Evolutionary conservation across 2,329 filamentous ascomycete genomes (phyloP), one percentile per base, ranked within the genome.

Genomic region (Scytalidium sp.): DNA sequence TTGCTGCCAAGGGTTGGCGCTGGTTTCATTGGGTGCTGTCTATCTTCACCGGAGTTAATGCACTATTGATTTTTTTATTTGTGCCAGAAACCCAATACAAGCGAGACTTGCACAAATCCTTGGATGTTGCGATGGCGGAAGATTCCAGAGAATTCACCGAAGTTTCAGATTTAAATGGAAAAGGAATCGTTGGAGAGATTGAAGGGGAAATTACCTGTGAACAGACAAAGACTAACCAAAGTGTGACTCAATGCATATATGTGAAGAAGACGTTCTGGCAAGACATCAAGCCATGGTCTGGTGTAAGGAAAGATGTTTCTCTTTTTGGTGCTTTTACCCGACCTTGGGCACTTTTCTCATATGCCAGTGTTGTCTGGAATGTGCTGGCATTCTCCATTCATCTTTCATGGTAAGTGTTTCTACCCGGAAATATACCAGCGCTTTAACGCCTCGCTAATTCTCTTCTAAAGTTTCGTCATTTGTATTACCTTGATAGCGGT

Each of bases 11-110:
- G 22, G 67, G 67, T 15, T 69, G 67, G 67, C 56, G 67, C 11
- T 70, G 66, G 66, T 67, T 66, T 47, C 69, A 68, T 51, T 66
- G 64, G 23, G 57, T 69, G 19, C 64, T 61, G 41, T 50, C 62
- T 3, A 69, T 69, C 32, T 48, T 69, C 13, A 60, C 53, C 13
- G 62, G 54, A 1, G 52, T 60, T 19, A 67, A 69, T 50, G 46
- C 67, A 3, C 47, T 64, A 22, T 23, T 47, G 7, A 61, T 61
- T 6, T 57, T 69, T n/a, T 60, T 68, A 50, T 51, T 68, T n/a
- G 54, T 67, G 6, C 66, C 66, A 1, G 67, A 70, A 47, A 70
- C 67, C 2, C 59, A 57, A 21, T 69, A 64, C 27, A 29, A 29
- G 25, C 7, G 25, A 29, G 13, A 29, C 13, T 29, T 8, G 7